These are phyloP conservation scores for Juglanconis juglandina DNA, from an alignment of 2,329 filamentous ascomycete genomes.

Conservation along the genomic window DNA sequence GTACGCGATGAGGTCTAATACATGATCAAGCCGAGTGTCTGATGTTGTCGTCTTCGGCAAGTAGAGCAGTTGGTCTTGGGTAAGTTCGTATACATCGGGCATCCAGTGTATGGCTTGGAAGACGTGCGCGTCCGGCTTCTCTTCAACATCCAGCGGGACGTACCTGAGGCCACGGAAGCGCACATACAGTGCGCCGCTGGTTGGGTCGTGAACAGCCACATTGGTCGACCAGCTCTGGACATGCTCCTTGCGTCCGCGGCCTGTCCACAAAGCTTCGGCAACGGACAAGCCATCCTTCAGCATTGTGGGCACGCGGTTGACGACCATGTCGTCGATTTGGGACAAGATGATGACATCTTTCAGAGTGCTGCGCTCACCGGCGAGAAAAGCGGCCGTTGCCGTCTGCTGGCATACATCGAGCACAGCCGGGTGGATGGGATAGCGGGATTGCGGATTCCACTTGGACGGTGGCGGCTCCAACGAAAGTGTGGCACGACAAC, in stretches of 20 bases:
- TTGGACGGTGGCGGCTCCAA: conserved; percentile 20
- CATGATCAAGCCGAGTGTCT: neutral
- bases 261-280: conserved; percentile 12
- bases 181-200: no score
- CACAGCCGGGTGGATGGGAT: conserved; percentile 24
- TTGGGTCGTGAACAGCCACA: no score
- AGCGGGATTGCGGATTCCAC: conserved; percentile 23
- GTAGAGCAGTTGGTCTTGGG: neutral
- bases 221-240: conserved; percentile 22
- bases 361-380: conserved; percentile 16
- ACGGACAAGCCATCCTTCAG: conserved; percentile 13
- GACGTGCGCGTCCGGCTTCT: conserved; percentile 23
- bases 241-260: conserved; percentile 15
- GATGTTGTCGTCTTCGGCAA: neutral
- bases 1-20: conserved; percentile 34
- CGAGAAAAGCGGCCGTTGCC: neutral
- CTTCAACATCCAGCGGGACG: no score
- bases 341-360: conserved; percentile 17
- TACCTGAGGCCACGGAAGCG: no score
- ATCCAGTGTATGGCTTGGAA: conserved; percentile 22
- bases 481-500: conserved; percentile 12
- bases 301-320: conserved; percentile 8
- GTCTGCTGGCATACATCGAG: conserved; percentile 25
- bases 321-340: conserved; percentile 11
- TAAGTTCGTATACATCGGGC: conserved; percentile 23